Base-by-base conservation (phyloP, 2,329 filamentous ascomycete genomes). In the Ambrosiella xylebori region DNA sequence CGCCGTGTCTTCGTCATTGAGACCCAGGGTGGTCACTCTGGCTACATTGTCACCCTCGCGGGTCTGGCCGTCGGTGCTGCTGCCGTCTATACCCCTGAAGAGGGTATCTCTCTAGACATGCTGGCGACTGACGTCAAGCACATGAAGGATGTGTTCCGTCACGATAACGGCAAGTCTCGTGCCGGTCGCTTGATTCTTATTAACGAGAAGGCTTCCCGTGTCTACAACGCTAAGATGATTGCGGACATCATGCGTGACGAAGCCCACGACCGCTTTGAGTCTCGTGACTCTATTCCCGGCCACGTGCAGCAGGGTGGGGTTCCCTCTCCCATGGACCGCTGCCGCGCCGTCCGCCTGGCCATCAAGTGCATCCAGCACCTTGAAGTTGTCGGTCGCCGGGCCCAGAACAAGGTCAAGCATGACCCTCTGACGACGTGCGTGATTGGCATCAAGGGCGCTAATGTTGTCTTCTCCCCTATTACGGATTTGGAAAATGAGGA, bases 1-100 rank as follows among this genome's bases (percentile, higher is more conserved):
- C 84, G 93, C 50, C 84, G 93, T 61, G 91, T 97, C 57, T 98
- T 98, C 71, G 90, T 98, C 57, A 91, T 98, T 57, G 93, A 98
- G 73, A 97, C 93, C 0, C 93, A 98, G 73, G 93, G 93, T 65
- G 93, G 93, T 40, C 84, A 87, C 59, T 96, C 88, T 3, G 93
- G 93, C 17, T 98, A 97, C 70, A 81, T 97, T 61, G 91, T 91
- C 36, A 95, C 88, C 0, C 79, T 96, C 58, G 89, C 86, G 12
- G 93, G 91, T 54, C 80, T 98, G 12, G 82, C 85, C n/a, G 88
- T 97, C 13, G 93, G 93, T 58, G 93, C 93, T 7, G 78, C 86
- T 12, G 90, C 91, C 0, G 90, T 97, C 11, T 98, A 98, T 71
- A 97, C 91, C 4, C 93, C 93, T 1, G 93, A 98, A 71, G 89